Conservation (phyloP, 129 eudicot species). For the Pittosporum tobira region DNA sequence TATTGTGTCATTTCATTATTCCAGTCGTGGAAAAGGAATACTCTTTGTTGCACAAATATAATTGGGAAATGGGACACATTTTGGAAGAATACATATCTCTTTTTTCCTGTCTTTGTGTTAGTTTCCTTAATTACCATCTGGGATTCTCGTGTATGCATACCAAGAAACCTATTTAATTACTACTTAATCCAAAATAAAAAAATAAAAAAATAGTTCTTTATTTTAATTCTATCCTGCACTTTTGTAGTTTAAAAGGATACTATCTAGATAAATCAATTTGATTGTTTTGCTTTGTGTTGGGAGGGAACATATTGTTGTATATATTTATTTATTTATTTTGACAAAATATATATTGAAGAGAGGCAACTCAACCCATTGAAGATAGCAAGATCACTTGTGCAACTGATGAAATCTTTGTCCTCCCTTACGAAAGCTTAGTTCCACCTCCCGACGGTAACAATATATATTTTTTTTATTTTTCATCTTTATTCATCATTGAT, state of each 20-base stretch:
- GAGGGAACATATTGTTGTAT: neutral
- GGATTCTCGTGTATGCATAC: too few species aligned
- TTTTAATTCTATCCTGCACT: too few species aligned
- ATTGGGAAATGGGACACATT: too few species aligned
- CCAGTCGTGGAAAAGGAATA: too few species aligned
- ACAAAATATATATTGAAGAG: conserved; percentile 33
- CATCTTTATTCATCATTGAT: neutral
- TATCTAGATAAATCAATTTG: neutral
- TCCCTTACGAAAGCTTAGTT: conserved; percentile 43
- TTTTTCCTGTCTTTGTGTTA: too few species aligned
- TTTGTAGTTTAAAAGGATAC: neutral
- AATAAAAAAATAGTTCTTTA: too few species aligned
- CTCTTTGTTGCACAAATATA: too few species aligned
- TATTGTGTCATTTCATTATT: too few species aligned
- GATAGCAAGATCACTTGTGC: conserved; percentile 29
- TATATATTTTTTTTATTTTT: neutral
- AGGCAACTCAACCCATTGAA: conserved; percentile 28
- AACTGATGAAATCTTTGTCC: conserved; percentile 35
- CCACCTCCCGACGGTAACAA: conserved; percentile 60
- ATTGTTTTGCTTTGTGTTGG: neutral
- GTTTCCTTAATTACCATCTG: too few species aligned
- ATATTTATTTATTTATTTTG: conserved; percentile 1
- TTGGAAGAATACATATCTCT: neutral
- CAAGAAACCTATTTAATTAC: too few species aligned
- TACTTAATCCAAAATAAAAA: too few species aligned